A percentile compares a stretch with the other conserved stretches of the same genome.
Conservation (phyloP, 2,329 filamentous ascomycete genomes). For the Pseudogymnoascus sp. region DNA sequence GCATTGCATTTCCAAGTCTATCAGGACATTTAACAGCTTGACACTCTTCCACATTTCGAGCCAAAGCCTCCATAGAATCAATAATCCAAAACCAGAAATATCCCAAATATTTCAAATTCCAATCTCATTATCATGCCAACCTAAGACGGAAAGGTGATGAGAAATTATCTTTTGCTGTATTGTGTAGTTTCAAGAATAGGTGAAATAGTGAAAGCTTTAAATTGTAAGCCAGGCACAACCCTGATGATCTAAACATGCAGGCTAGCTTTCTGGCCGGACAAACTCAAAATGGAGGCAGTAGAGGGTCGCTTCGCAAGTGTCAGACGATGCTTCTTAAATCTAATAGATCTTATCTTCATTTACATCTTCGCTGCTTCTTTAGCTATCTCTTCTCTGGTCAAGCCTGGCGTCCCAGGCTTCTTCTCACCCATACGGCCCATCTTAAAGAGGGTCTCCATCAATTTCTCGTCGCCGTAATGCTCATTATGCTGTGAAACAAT, state of each 20-base stretch:
- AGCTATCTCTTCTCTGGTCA: background rate
- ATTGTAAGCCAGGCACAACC: background rate
- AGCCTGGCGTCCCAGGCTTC: conserved; percentile 22
- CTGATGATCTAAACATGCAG: background rate
- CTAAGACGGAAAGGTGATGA: background rate
- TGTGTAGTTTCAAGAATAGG: too few species aligned
- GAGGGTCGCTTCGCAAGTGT: background rate
- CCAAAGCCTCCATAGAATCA: too few species aligned
- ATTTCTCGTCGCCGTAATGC: conserved; percentile 48
- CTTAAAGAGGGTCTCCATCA: conserved; percentile 50
- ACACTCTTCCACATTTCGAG: too few species aligned
- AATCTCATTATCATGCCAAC: background rate
- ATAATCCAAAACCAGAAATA: background rate
- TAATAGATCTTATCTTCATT: background rate
- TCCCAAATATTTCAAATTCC: background rate
- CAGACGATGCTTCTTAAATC: background rate
- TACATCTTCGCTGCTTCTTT: conserved; percentile 6
- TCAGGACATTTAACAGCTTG: too few species aligned
- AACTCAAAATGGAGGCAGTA: background rate
- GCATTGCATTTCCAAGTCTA: too few species aligned
- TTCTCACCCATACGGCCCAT: conserved; percentile 48
- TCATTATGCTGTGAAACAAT: conserved; percentile 21
- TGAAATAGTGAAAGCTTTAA: too few species aligned
- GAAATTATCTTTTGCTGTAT: too few species aligned
- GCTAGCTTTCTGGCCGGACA: background rate